Base-by-base conservation (phyloP, 1,139 yeast species). In the Geotrichum restrictum region DNA sequence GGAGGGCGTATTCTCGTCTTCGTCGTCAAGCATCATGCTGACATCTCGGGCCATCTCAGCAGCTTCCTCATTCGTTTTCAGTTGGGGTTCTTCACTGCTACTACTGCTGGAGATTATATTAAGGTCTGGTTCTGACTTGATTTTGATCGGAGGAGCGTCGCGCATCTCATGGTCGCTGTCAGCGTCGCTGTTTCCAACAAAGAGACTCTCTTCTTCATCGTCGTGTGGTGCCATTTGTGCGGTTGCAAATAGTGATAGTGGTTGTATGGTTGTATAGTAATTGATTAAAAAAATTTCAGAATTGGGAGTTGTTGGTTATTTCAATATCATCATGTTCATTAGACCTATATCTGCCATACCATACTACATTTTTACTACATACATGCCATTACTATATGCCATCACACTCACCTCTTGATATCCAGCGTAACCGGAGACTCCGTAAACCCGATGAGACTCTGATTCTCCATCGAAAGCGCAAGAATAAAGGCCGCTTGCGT, bases 131-230 rank as follows among this genome's bases (percentile, higher is more conserved):
- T 45, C 48, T 22, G 21, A 13, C 34, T 45, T 45, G 41, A 45
- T 45, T 24, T 34, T 22, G 22, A 45, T 33, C 3, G 48, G 21
- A 13, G 48, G 22, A 3, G 45, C 50, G n/a, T 50, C 53, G 18
- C 21, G 37, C 50, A 45, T 45, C 18, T 45, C 49, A 2, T 27
- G 38, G 14, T 50, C 53, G 14, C 46, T 39, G 5, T n/a, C n/a
- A n/a, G n/a, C n/a, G n/a, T 39, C 40, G 2, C 33, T 29, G 38
- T 45, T 43, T 13, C 47, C 47, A 11, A 50, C 53, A 19, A 50
- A 50, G 21, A 50, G 41, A 34, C 53, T 50, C 34, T 50, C 53
- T 31, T 50, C 53, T 42, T 41, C 44, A n/a, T 45, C 50, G 13
- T 44, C 52, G 19, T 37, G 29, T 34, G 7, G 43, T 39, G 44